Evolutionary conservation across 441 rosid species (phyloP), one percentile per base, ranked within the genome.

Genomic region (Erysimum pusillum): DNA sequence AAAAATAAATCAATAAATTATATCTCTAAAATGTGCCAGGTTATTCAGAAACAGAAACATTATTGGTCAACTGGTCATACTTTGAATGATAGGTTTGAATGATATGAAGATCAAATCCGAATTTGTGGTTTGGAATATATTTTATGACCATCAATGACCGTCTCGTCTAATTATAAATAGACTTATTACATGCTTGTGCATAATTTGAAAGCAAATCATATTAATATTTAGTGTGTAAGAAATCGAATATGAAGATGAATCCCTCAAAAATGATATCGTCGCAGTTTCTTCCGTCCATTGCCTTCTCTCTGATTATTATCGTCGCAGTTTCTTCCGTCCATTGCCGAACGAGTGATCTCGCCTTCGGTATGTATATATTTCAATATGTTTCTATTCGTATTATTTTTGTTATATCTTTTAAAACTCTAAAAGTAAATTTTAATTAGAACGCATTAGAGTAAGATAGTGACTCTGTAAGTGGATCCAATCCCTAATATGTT

Each of bases 191-290:
- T 49, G 25, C 53, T 49, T 17, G 12, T 49, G 25, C 53, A 8
- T 8, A 8, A 51, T 51, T 4, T 51, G n/a, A 51, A 51, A 51
- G 1, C 10, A 9, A 49, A 17, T 8, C 17, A 49, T 6, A 6
- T 25, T 10, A 25, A 52, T 11, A 52, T 52, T 10, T 52, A 62
- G 35, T n/a, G 17, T 35, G 11, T 48, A 66, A 46, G 56, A 28
- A 48, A 17, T 48, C 15, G 32, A 32, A 31, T 52, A n/a, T 13
- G 52, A 54, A 68, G 35, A 68, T 68, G 73, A 15, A 18, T 25
- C 46, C 52, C 31, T 54, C 63, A 25, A 68, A 54, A 25, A 10
- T 57, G 14, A 38, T 54, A 18, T 68, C 3, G 3, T 39, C 52
- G 52, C 46, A 2, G 62, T 54, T 28, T 68, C 73, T 20, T 53